phyloP scores from a whole-genome alignment of 495 filamentous ascomycete genomes.

The Xylaria acuta region DNA sequence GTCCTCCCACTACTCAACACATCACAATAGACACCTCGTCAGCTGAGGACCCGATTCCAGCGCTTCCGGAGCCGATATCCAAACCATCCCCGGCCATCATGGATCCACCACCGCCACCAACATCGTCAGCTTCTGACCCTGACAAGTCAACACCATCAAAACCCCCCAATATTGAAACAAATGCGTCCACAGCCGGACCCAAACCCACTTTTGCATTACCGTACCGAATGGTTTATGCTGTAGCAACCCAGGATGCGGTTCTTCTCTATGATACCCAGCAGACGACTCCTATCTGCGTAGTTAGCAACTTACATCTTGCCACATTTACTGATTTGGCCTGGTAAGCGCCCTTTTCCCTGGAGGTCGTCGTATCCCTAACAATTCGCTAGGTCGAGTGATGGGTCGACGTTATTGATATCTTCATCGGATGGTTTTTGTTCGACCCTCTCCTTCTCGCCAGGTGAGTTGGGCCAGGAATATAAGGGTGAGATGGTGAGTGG shows the following conservation, averaged over 20 bases:
- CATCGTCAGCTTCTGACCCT: constrained; percentile 52
- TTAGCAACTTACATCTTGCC: constrained; percentile 95
- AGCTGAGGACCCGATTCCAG: constrained; percentile 79
- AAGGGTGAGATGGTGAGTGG: constrained; percentile 66
- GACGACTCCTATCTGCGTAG: constrained; percentile 85
- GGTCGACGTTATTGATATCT: constrained; percentile 88
- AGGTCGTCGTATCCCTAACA: constrained; percentile 8
- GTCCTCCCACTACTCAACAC: constrained; percentile 72
- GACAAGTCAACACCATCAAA: constrained; percentile 53
- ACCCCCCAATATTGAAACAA: constrained; percentile 58
- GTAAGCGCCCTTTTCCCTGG: constrained; percentile 55
- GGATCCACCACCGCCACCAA: constrained; percentile 79
- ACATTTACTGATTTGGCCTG: constrained; percentile 97
- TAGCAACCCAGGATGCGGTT: constrained; percentile 97
- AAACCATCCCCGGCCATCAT: constrained; percentile 66
- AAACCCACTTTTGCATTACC: constrained; percentile 80
- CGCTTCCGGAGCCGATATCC: constrained; percentile 82
- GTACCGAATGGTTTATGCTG: constrained; percentile 95
- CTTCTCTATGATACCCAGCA: constrained; percentile 98
- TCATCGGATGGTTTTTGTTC: constrained; percentile 99
- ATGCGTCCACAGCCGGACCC: constrained; percentile 58
- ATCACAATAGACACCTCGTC: constrained; percentile 95
- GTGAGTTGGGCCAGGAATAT: constrained; percentile 88
- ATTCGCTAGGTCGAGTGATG: constrained; percentile 83
- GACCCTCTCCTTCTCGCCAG: constrained; percentile 78